A percentile compares a stretch with the other conserved stretches of the same genome.
Conservation (phyloP, 352 stramenopile genomes). For the Detonula confervacea region DNA sequence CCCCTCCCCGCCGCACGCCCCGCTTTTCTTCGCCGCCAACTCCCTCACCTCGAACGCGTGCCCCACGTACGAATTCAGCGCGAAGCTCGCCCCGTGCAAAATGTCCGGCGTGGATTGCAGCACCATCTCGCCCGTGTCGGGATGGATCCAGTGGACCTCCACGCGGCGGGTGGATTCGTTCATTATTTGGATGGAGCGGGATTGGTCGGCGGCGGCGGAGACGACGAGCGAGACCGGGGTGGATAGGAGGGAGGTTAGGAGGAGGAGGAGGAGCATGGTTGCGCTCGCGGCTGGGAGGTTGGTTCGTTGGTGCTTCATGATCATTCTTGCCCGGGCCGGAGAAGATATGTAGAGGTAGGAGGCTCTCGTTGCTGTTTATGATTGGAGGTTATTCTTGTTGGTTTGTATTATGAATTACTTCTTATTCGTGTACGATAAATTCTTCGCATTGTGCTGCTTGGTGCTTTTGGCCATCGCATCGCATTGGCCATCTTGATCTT, state of each 20-base stretch:
- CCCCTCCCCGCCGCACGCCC: conserved; percentile 35
- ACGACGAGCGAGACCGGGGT: no score
- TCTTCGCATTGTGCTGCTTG: no score
- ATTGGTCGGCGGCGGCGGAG: background rate
- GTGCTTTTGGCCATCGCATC: no score
- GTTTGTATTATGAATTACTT: no score
- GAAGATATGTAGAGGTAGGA: no score
- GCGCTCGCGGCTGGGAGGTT: no score
- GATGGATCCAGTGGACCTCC: conserved; percentile 55
- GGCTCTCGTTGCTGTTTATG: no score
- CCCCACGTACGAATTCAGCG: conserved; percentile 68
- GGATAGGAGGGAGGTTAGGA: background rate
- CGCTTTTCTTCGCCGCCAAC: conserved; percentile 55
- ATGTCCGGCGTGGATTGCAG: conserved; percentile 44
- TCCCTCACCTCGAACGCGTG: conserved; percentile 75
- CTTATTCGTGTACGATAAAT: no score
- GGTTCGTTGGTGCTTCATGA: no score
- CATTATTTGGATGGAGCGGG: conserved; percentile 50
- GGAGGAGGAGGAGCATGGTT: conserved; percentile 20
- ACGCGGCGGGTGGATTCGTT: conserved; percentile 50
- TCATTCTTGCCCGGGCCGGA: no score
- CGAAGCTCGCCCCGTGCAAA: conserved; percentile 45
- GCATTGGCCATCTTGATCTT: no score
- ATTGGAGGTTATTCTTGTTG: no score
- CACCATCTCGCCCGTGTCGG: conserved; percentile 40